Conservation (phyloP, 2,329 filamentous ascomycete species). For the Plectosphaerella sp. region DNA sequence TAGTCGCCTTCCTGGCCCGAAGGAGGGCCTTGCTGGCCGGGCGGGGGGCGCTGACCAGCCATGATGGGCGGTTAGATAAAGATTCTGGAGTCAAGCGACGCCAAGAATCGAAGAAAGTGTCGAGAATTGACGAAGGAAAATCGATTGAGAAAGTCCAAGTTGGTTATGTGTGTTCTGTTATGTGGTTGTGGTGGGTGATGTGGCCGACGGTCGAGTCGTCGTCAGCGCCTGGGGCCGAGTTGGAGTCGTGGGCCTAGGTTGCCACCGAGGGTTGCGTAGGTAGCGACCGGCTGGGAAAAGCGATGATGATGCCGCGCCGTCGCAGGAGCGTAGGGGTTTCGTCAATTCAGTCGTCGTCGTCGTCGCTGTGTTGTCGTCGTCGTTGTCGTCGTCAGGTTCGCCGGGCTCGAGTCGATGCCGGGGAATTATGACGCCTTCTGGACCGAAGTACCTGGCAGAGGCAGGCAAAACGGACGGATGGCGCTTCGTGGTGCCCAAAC, state of each 20-base stretch:
- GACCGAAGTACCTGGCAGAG: background rate
- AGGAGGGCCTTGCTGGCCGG: conserved; percentile 18
- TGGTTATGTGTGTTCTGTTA: background rate
- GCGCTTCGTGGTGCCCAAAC: no score
- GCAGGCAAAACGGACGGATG: no score
- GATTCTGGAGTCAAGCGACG: conserved; percentile 2
- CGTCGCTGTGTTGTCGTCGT: background rate
- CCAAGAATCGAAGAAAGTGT: conserved; percentile 1
- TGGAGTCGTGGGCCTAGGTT: conserved; percentile 3
- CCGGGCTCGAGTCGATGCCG: background rate
- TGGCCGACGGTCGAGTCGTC: conserved; percentile 4
- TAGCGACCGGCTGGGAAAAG: no score
- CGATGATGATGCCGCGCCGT: no score
- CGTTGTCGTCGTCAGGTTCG: background rate
- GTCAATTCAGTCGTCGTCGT: background rate
- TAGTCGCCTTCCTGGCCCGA: conserved; percentile 34
- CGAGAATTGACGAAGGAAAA: background rate
- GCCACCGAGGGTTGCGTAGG: conserved; percentile 1
- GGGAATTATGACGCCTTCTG: background rate
- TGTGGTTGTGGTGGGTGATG: background rate
- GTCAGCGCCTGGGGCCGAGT: conserved; percentile 2
- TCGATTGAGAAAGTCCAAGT: no score
- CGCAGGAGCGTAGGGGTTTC: no score
- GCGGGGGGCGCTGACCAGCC: conserved; percentile 31
- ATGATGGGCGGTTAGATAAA: conserved; percentile 19